Percentiles rank a stretch among this genome's conserved stretches.
Conservation (phyloP, 1,284 basidiomycete genomes). For the Moniliophthora roreri region DNA sequence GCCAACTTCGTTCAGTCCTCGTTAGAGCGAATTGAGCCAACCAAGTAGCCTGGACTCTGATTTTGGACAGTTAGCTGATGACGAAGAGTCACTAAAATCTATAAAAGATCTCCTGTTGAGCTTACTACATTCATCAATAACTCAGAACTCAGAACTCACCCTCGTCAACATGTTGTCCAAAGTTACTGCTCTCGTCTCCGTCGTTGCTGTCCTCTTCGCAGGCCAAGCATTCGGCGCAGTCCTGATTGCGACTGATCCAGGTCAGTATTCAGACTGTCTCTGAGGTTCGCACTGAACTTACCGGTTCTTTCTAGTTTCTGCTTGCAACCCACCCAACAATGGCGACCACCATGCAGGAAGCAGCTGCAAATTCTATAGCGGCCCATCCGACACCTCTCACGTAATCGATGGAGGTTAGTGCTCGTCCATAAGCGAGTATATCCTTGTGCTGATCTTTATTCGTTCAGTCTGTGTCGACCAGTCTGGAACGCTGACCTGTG, state of each 20-base stretch:
- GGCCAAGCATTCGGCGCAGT: conserved; percentile 4
- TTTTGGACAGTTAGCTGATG: too few relatives aligned
- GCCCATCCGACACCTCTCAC: not conserved
- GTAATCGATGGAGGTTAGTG: not conserved
- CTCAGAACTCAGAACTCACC: not conserved
- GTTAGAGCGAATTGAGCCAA: too few relatives aligned
- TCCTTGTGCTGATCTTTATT: not conserved
- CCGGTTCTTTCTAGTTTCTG: not conserved
- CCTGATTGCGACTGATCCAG: conserved; percentile 6
- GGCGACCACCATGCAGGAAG: not conserved
- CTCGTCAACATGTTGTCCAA: not conserved
- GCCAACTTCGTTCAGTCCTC: too few relatives aligned
- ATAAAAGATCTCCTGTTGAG: too few relatives aligned
- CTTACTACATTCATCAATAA: too few relatives aligned
- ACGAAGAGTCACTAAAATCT: too few relatives aligned
- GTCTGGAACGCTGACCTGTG: conserved; percentile 1
- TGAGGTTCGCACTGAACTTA: not conserved
- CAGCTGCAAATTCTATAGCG: conserved; percentile 6
- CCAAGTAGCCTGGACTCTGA: too few relatives aligned
- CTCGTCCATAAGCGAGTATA: not conserved
- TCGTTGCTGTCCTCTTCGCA: conserved; percentile 2
- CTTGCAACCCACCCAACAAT: conserved; percentile 6
- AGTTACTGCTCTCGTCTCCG: not conserved
- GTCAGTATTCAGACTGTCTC: not conserved
- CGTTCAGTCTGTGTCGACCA: not conserved